Evolutionary conservation across 257 asterid species (phyloP).

Genomic region (Solanum sejunctum): DNA sequence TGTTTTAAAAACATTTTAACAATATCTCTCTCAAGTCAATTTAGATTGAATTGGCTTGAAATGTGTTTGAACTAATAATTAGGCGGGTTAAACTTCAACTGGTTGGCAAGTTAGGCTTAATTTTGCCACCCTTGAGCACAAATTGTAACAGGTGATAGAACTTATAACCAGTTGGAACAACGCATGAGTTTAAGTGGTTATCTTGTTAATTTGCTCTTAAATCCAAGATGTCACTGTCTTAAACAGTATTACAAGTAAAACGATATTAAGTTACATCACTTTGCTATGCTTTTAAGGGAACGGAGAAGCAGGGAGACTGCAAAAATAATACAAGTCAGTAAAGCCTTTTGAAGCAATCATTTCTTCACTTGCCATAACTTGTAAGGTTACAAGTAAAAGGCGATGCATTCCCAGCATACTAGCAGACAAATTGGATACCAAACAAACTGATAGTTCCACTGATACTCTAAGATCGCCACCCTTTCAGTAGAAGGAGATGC

Average conservation of each 20-base stretch:
- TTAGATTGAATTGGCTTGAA: too few species aligned
- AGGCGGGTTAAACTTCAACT: too few species aligned
- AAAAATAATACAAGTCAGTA: not conserved
- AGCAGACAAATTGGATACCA: not conserved
- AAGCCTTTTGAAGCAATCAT: not conserved
- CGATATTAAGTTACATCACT: not conserved
- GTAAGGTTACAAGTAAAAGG: not conserved
- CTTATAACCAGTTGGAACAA: not conserved
- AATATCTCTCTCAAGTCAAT: too few species aligned
- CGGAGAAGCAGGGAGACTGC: not conserved
- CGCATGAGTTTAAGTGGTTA: not conserved
- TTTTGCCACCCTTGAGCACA: not conserved
- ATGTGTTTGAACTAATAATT: too few species aligned
- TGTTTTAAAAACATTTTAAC: too few species aligned
- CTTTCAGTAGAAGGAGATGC: conserved; percentile 52
- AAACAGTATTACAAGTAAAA: not conserved
- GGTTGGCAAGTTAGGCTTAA: too few species aligned
- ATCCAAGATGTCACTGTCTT: not conserved
- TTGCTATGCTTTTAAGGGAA: not conserved
- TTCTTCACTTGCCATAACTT: not conserved
- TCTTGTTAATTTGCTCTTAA: not conserved
- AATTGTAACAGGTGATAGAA: not conserved
- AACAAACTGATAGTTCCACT: not conserved
- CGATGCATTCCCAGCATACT: not conserved
- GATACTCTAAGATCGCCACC: not conserved